phyloP scores from a whole-genome alignment of 2,329 filamentous ascomycete genomes.

The Clarireedia paspali region DNA sequence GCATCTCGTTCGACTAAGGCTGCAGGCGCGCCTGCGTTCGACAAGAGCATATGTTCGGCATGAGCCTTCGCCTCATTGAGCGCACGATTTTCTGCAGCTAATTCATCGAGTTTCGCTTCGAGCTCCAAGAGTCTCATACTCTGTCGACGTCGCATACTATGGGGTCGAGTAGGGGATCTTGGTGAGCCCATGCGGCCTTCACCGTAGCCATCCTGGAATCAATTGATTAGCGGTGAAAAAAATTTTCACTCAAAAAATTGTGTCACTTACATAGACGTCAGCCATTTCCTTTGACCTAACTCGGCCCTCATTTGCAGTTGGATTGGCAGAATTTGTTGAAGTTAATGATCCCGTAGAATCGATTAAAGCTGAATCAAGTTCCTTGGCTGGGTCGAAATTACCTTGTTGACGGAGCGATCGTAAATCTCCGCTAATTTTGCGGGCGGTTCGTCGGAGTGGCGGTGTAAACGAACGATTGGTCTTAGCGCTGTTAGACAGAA shows the following conservation, averaged over 20 bases:
- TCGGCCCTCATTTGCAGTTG: constrained; percentile 81
- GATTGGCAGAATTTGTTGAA: constrained; percentile 53
- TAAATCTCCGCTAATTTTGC: constrained; percentile 67
- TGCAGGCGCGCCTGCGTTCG: constrained; percentile 55
- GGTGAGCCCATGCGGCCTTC: constrained; percentile 81
- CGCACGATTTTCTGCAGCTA: constrained; percentile 75
- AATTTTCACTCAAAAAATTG: constrained; percentile 9
- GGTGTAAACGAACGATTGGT: constrained; percentile 53
- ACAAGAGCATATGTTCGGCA: constrained; percentile 57
- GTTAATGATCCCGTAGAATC: constrained; percentile 28
- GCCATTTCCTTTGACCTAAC: constrained; percentile 78
- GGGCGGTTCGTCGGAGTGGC: constrained; percentile 62
- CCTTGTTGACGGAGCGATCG: constrained; percentile 55
- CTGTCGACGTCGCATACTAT: constrained; percentile 92
- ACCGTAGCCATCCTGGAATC: constrained; percentile 76
- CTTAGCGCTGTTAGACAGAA: constrained; percentile 40
- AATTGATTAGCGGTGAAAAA: constrained; percentile 16
- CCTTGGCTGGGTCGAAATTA: constrained; percentile 32
- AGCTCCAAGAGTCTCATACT: constrained; percentile 96
- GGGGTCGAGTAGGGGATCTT: constrained; percentile 85
- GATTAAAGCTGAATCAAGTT: constrained; percentile 39
- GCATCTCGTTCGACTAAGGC: constrained; percentile 74
- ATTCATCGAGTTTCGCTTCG: constrained; percentile 74
- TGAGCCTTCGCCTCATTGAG: constrained; percentile 65
- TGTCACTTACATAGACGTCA: constrained; percentile 79